Percentiles rank a stretch among this genome's conserved stretches.
Evolutionary conservation across 257 asterid species (phyloP).

Genomic region (Eustoma russellianum): DNA sequence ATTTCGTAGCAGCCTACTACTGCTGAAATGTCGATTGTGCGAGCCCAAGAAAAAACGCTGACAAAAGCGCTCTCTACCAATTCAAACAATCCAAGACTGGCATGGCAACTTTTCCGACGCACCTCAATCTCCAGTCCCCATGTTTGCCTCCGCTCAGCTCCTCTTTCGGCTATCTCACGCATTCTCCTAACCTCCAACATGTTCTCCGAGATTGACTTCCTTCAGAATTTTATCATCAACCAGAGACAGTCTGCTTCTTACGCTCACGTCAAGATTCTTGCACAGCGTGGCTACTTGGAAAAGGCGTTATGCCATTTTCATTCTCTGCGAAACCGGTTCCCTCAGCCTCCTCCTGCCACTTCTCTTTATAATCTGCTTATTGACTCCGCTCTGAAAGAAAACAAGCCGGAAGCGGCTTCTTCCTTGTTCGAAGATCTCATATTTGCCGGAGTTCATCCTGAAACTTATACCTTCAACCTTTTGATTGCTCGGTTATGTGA

Average conservation of each 20-base stretch:
- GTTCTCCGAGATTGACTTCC: constrained; percentile 53
- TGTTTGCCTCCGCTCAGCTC: constrained; percentile 25
- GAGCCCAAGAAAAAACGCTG: constrained; percentile 20
- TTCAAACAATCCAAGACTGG: constrained; percentile 47
- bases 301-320: constrained; percentile 60
- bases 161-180: constrained; percentile 34
- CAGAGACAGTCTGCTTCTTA: constrained; percentile 22
- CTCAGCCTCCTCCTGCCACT: constrained; percentile 35
- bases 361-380: constrained; percentile 59
- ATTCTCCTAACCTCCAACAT: constrained; percentile 56
- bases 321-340: constrained; percentile 39
- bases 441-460: constrained; percentile 46
- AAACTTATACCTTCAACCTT: constrained; percentile 71
- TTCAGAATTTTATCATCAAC: constrained; percentile 43
- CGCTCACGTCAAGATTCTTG: constrained; percentile 38
- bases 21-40: constrained; percentile 17
- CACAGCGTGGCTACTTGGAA: constrained; percentile 34
- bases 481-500: constrained; percentile 56
- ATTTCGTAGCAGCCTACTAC: no score
- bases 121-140: constrained; percentile 15
- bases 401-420: constrained; percentile 22
- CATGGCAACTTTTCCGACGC: constrained; percentile 77
- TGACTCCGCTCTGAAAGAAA: constrained; percentile 23
- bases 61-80: constrained; percentile 45
- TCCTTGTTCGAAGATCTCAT: constrained; percentile 68